Percentiles rank a stretch among this genome's conserved stretches.
Evolutionary conservation across 495 filamentous ascomycete species (phyloP).

Genomic region (Talaromyces adpressus): DNA sequence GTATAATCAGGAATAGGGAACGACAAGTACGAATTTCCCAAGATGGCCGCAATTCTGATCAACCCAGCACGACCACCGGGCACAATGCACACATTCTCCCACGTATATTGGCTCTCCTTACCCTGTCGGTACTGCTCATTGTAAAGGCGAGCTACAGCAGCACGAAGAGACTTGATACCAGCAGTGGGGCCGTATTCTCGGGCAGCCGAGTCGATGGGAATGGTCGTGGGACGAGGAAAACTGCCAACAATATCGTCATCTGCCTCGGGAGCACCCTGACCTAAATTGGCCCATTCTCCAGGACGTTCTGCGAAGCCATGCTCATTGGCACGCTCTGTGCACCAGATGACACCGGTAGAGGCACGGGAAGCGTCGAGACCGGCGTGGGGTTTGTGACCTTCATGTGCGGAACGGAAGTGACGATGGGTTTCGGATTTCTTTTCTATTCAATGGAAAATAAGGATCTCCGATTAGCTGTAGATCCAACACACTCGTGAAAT

Average conservation of each 20-base stretch:
- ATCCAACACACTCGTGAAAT: neutral
- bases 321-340: constrained; percentile 72
- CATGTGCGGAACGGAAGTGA: constrained; percentile 79
- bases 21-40: constrained; percentile 85
- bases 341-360: constrained; percentile 81
- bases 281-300: constrained; percentile 81
- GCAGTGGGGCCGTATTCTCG: constrained; percentile 92
- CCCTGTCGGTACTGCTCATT: constrained; percentile 86
- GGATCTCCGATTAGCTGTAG: neutral
- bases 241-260: constrained; percentile 88
- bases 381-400: constrained; percentile 82
- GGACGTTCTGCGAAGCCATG: constrained; percentile 79
- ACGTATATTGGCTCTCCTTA: constrained; percentile 88
- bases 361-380: constrained; percentile 80
- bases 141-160: constrained; percentile 88
- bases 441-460: constrained; percentile 38
- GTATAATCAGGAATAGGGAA: constrained; percentile 77
- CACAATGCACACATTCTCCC: constrained; percentile 98
- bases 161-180: constrained; percentile 83
- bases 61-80: constrained; percentile 88
- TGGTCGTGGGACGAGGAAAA: constrained; percentile 75
- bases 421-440: constrained; percentile 71
- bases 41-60: constrained; percentile 88
- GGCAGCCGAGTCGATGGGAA: constrained; percentile 67
- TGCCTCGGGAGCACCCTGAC: constrained; percentile 91